Conservation (phyloP, 352 stramenopile genomes). For the Globisporangium nunn region DNA sequence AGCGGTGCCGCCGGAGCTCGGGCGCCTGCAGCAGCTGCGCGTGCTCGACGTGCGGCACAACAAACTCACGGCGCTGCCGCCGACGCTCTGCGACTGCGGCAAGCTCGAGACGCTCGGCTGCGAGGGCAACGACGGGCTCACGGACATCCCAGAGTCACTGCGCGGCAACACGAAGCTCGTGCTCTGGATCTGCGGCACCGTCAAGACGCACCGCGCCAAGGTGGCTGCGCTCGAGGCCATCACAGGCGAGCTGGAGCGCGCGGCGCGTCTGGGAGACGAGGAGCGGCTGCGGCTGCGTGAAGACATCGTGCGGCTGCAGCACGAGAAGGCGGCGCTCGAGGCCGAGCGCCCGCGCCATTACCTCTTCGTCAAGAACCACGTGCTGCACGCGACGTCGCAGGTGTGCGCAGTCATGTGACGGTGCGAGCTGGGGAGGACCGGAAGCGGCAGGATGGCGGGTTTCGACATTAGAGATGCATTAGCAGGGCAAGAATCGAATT, state of each 20-base stretch:
- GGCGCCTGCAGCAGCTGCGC: slow-evolving; percentile 40
- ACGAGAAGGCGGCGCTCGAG: slow-evolving; percentile 51
- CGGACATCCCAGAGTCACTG: slow-evolving; percentile 58
- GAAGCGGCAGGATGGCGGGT: background rate
- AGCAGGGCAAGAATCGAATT: background rate
- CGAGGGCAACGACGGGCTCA: slow-evolving; percentile 49
- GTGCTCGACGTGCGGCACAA: slow-evolving; percentile 68
- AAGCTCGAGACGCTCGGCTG: slow-evolving; percentile 43
- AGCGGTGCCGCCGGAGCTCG: slow-evolving; percentile 42
- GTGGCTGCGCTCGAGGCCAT: slow-evolving; percentile 69
- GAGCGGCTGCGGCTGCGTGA: slow-evolving; percentile 64
- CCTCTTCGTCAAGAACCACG: slow-evolving; percentile 61
- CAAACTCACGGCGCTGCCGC: slow-evolving; percentile 58
- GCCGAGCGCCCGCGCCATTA: slow-evolving; percentile 64
- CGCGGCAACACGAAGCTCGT: slow-evolving; percentile 65
- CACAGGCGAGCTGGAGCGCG: slow-evolving; percentile 64
- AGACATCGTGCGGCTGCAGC: slow-evolving; percentile 50
- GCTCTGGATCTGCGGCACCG: slow-evolving; percentile 73
- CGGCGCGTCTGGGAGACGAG: slow-evolving; percentile 64
- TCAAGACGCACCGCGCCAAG: slow-evolving; percentile 57
- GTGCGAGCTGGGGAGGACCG: background rate
- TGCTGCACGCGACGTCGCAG: slow-evolving; percentile 39
- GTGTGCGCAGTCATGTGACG: slow-evolving; percentile 62
- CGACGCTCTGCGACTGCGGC: slow-evolving; percentile 65
- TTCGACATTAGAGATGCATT: background rate